phyloP scores from a whole-genome alignment of 1,284 basidiomycete genomes.

The Ceraceosorus guamensis region DNA sequence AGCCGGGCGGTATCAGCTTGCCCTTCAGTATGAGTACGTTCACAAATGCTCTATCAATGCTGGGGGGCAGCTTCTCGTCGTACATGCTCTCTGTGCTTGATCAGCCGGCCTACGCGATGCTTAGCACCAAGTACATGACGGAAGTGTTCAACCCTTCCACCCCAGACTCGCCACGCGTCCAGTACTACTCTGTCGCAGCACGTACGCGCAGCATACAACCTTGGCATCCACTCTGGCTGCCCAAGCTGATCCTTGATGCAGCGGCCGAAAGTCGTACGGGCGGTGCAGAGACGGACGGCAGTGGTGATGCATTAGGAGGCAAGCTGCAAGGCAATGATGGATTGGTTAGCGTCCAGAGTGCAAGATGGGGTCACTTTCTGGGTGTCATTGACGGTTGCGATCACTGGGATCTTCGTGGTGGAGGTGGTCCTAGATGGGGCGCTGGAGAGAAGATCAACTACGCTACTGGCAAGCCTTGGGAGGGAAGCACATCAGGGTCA shows the following conservation, averaged over 20 bases:
- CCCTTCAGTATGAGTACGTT: slow-evolving; percentile 15
- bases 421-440: slow-evolving; percentile 50
- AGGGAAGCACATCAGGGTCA: background rate
- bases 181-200: slow-evolving; percentile 85
- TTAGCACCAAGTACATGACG: slow-evolving; percentile 77
- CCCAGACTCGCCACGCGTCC: slow-evolving; percentile 71
- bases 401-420: slow-evolving; percentile 93
- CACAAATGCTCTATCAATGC: slow-evolving; percentile 43
- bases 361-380: slow-evolving; percentile 54
- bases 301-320: slow-evolving; percentile 47
- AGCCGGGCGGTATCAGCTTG: background rate
- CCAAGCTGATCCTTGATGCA: slow-evolving; percentile 81
- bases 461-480: slow-evolving; percentile 29
- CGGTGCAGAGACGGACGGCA: slow-evolving; percentile 39
- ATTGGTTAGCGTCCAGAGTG: slow-evolving; percentile 66
- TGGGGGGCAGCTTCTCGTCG: slow-evolving; percentile 75
- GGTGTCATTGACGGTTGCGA: slow-evolving; percentile 84
- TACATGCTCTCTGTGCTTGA: slow-evolving; percentile 86
- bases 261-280: slow-evolving; percentile 50
- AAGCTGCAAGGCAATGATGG: slow-evolving; percentile 85
- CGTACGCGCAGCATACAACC: slow-evolving; percentile 66
- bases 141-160: slow-evolving; percentile 84
- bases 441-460: slow-evolving; percentile 35
- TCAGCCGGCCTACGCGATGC: slow-evolving; percentile 92
- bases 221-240: slow-evolving; percentile 93